Conservation (phyloP, 1,284 basidiomycete species). For the Apiotrichum sp. region DNA sequence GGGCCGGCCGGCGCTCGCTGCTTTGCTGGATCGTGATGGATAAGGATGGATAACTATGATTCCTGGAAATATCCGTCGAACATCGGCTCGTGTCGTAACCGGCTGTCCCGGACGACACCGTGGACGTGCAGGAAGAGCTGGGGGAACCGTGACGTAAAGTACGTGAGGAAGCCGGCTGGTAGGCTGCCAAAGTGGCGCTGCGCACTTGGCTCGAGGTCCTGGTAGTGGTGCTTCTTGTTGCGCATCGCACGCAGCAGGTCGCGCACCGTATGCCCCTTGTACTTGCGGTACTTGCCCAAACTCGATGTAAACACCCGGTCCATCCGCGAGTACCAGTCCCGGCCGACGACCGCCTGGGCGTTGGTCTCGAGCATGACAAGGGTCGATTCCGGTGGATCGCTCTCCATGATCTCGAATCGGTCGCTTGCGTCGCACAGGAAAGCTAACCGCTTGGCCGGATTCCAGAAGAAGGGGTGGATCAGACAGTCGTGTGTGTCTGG, state of each 20-base stretch:
- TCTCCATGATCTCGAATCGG: conserved; percentile 94
- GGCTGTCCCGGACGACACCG: conserved; percentile 60
- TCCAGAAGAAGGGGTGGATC: conserved; percentile 96
- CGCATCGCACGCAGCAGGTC: conserved; percentile 86
- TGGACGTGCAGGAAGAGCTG: conserved; percentile 87
- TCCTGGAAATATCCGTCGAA: conserved; percentile 67
- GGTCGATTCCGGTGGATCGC: conserved; percentile 74
- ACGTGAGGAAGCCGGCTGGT: conserved; percentile 84
- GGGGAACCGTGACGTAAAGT: conserved; percentile 91
- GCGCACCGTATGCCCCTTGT: conserved; percentile 82
- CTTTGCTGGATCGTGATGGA: too few relatives aligned
- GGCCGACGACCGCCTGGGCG: conserved; percentile 63
- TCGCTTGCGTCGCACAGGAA: conserved; percentile 97
- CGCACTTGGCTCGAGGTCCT: conserved; percentile 75
- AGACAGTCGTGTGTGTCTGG: conserved; percentile 82
- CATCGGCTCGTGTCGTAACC: conserved; percentile 70
- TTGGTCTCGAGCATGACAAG: conserved; percentile 69
- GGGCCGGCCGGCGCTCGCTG: too few relatives aligned
- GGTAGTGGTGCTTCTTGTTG: conserved; percentile 99
- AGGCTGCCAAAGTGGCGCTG: conserved; percentile 80
- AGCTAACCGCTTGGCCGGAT: conserved; percentile 69
- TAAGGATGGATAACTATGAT: background rate
- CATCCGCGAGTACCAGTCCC: conserved; percentile 79
- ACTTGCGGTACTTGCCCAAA: conserved; percentile 93
- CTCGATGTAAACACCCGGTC: conserved; percentile 90